phyloP scores from a whole-genome alignment of 164 flowering plant species.

The Houttuynia cordata region DNA sequence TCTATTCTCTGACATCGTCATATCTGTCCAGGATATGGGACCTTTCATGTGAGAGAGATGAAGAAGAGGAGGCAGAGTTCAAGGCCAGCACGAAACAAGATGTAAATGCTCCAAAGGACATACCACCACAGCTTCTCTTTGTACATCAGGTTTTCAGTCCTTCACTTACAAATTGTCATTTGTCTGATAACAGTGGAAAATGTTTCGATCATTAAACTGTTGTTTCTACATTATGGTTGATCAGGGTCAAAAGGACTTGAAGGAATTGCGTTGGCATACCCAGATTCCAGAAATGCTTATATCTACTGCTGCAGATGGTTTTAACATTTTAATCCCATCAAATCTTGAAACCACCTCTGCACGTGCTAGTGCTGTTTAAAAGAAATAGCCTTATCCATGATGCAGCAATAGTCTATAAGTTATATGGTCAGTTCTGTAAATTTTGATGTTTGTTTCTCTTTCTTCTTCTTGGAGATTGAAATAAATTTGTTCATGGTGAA shows the following conservation, averaged over 20 bases:
- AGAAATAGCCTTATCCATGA: too few species aligned
- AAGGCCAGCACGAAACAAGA: slow-evolving; percentile 51
- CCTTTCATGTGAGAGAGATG: slow-evolving; percentile 81
- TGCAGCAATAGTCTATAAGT: too few species aligned
- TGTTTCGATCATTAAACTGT: background rate
- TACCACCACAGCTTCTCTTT: slow-evolving; percentile 93
- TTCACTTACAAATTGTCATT: background rate
- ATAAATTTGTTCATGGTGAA: too few species aligned
- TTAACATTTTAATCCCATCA: slow-evolving; percentile 82
- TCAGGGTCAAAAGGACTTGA: slow-evolving; percentile 97
- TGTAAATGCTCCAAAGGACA: slow-evolving; percentile 71
- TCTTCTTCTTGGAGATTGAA: too few species aligned
- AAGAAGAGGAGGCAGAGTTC: slow-evolving; percentile 95
- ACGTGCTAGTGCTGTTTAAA: slow-evolving; percentile 9
- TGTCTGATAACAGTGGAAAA: background rate
- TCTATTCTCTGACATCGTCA: background rate
- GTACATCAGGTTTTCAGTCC: slow-evolving; percentile 66
- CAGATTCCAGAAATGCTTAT: slow-evolving; percentile 93
- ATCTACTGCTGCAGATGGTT: slow-evolving; percentile 92
- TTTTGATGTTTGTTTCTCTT: background rate
- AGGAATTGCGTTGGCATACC: slow-evolving; percentile 92
- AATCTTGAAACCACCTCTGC: slow-evolving; percentile 67
- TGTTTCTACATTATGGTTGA: background rate
- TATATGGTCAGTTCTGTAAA: too few species aligned
- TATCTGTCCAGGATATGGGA: slow-evolving; percentile 70